A percentile compares a stretch with the other conserved stretches of the same genome.
These are phyloP conservation scores for Paraphoma chrysanthemicola DNA, from an alignment of 2,329 filamentous ascomycete species.

Conservation along the genomic window DNA sequence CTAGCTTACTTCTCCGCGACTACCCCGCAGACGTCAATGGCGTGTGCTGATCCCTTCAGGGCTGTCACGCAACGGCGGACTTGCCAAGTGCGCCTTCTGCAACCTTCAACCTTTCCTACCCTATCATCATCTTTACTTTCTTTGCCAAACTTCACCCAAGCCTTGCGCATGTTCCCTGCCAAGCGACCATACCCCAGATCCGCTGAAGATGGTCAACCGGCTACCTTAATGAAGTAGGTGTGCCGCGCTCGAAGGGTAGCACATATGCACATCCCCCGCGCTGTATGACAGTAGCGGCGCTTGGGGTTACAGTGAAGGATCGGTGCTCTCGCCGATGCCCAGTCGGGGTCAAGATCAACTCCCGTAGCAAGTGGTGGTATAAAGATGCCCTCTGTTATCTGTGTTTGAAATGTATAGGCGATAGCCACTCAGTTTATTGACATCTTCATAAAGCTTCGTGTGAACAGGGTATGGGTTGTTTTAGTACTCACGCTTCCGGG, in stretches of 20 bases:
- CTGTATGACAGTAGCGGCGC: conserved; percentile 10
- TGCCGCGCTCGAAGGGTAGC: conserved; percentile 9
- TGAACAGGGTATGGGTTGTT: conserved; percentile 31
- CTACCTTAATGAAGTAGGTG: conserved; percentile 22
- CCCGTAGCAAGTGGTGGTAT: neutral
- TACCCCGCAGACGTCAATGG: conserved; percentile 22
- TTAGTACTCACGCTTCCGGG: conserved; percentile 39
- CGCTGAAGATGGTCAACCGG: conserved; percentile 13
- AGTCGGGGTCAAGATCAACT: conserved; percentile 1
- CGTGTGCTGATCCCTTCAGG: conserved; percentile 9
- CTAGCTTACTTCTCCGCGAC: conserved; percentile 1
- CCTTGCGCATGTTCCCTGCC: conserved; percentile 22
- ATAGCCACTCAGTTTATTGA: neutral
- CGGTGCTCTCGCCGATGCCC: conserved; percentile 8
- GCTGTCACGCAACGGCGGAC: conserved; percentile 7
- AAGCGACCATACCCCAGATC: conserved; percentile 27
- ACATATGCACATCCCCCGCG: conserved; percentile 5
- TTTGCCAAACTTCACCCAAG: conserved; percentile 25
- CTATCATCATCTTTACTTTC: conserved; percentile 9
- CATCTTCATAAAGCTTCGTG: neutral
- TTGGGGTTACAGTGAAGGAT: conserved; percentile 6
- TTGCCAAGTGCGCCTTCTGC: conserved; percentile 19
- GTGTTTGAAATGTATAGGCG: neutral
- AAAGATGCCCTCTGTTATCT: neutral
- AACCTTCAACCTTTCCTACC: conserved; percentile 9